Conservation (phyloP, 2,329 filamentous ascomycete species). For the Penicillium paneum region DNA sequence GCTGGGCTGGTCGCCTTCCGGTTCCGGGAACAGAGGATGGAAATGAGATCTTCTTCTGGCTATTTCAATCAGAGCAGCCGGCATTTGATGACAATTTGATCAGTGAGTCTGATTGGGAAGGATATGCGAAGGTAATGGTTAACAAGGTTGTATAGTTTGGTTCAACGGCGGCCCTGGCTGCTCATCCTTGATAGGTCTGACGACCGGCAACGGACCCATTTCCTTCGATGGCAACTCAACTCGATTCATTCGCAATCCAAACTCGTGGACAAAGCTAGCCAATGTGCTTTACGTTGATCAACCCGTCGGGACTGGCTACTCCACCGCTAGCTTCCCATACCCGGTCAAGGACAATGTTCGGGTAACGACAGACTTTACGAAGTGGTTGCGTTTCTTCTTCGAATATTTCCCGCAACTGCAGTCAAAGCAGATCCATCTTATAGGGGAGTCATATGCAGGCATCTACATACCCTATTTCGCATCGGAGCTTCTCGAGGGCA, state of each 20-base stretch:
- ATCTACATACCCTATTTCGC: conserved; percentile 41
- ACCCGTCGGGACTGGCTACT: conserved; percentile 37
- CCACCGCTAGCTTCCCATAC: conserved; percentile 30
- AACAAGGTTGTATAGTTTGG: conserved; percentile 30
- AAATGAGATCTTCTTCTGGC: conserved; percentile 39
- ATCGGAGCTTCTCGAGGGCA: conserved; percentile 29
- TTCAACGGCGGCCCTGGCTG: conserved; percentile 39
- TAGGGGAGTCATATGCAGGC: conserved; percentile 40
- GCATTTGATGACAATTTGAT: conserved; percentile 35
- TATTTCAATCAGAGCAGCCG: conserved; percentile 32
- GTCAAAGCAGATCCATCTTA: conserved; percentile 34
- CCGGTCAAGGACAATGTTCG: conserved; percentile 27
- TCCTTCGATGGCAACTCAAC: conserved; percentile 31
- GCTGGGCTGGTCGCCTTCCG: conserved; percentile 36
- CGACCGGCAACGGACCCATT: conserved; percentile 36
- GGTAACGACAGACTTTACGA: conserved; percentile 31
- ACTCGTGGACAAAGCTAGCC: conserved; percentile 34
- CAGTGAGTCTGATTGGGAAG: conserved; percentile 21
- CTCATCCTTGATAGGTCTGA: conserved; percentile 33
- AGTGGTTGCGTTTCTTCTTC: conserved; percentile 34
- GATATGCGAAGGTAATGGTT: background rate
- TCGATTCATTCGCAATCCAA: conserved; percentile 21
- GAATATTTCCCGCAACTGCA: conserved; percentile 30
- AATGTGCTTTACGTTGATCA: conserved; percentile 39
- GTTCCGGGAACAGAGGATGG: conserved; percentile 28